phyloP scores from a whole-genome alignment of 345 rosid species.

The Cardamine resedifolia region DNA sequence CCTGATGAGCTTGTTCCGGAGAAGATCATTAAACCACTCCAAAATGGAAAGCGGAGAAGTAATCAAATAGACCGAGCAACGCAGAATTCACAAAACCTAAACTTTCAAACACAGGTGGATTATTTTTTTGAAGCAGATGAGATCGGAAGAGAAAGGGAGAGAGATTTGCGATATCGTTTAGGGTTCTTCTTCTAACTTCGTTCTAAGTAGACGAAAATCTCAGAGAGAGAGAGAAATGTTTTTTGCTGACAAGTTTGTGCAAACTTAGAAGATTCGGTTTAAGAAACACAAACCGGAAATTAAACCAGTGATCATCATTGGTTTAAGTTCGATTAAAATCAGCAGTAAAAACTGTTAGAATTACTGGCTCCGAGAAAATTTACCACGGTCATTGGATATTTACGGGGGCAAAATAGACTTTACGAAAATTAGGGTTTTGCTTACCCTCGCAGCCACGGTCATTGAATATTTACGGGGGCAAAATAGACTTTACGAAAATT shows the following conservation, averaged over 20 bases:
- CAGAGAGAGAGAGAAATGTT: neutral
- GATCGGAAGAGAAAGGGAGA: conserved; percentile 8
- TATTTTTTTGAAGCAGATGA: neutral
- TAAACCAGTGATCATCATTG: neutral
- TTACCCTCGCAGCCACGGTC: too few species aligned
- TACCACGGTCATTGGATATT: neutral
- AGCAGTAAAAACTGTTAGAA: neutral
- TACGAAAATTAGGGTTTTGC: conserved; percentile 1
- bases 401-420: neutral
- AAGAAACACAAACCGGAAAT: neutral
- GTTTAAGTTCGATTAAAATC: neutral
- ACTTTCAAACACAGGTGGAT: neutral
- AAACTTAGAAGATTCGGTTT: conserved; percentile 18
- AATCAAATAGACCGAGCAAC: neutral
- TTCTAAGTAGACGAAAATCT: neutral
- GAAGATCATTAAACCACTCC: conserved; percentile 11
- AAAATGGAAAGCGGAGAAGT: neutral
- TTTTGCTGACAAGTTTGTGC: neutral
- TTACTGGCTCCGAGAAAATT: neutral
- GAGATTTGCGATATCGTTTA: conserved; percentile 20
- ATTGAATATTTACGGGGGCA: neutral
- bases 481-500: neutral
- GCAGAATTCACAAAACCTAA: neutral
- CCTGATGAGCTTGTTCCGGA: conserved; percentile 29
- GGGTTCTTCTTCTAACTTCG: conserved; percentile 26